Percentiles rank a stretch among this genome's conserved stretches.
Evolutionary conservation across 75 land plant species (phyloP).

Genomic region (Gnetum montanum): DNA sequence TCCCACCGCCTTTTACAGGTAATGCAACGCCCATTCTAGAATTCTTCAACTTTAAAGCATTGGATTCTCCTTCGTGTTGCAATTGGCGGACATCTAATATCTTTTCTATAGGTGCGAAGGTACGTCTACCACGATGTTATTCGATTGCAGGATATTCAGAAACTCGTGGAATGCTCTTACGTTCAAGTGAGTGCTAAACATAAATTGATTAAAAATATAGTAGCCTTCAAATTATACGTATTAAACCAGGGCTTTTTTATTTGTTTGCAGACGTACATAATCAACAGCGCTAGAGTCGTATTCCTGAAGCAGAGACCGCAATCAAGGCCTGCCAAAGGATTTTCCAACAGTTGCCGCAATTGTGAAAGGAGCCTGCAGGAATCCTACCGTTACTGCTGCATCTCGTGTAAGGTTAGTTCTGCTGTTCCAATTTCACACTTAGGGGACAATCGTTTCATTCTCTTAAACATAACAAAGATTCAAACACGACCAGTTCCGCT

Average conservation of each 20-base stretch:
- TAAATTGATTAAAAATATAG: background rate
- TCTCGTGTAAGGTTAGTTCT: constrained; percentile 28
- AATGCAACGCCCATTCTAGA: background rate
- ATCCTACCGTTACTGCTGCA: constrained; percentile 26
- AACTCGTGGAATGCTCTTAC: background rate
- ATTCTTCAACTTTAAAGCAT: background rate
- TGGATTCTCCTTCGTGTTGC: background rate
- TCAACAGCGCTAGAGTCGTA: constrained; percentile 35
- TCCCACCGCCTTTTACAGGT: constrained; percentile 46
- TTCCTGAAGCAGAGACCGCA: constrained; percentile 32
- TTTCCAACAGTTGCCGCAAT: constrained; percentile 21
- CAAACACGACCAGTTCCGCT: no score
- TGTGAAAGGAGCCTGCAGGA: constrained; percentile 33
- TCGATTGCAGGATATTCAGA: constrained; percentile 40
- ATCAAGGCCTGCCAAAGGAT: constrained; percentile 31
- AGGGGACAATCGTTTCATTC: no score
- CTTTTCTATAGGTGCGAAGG: constrained; percentile 36
- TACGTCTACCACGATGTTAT: constrained; percentile 71
- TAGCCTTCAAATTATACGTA: background rate
- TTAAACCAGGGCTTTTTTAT: background rate
- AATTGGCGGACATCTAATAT: background rate
- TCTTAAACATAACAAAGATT: no score
- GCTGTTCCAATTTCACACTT: no score
- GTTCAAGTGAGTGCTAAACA: background rate
- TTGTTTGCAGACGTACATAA: constrained; percentile 24